Base-by-base conservation (phyloP, 306 rosid species). In the Mucuna pruriens region DNA sequence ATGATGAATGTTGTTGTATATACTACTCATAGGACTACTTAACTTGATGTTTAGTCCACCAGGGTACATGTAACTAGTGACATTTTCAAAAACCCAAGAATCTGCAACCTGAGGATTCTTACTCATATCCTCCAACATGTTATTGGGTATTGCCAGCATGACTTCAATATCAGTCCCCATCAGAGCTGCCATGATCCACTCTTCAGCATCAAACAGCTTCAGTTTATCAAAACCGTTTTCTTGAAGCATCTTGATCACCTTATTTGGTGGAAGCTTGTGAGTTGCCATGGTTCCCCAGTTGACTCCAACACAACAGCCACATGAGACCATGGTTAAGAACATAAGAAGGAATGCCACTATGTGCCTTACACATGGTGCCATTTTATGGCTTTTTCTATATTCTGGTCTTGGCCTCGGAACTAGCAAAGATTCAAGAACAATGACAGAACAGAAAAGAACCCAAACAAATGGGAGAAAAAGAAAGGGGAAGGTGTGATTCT, bases 271-370 rank as follows among this genome's bases (percentile, higher is more conserved):
- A 75, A 93, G 93, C 69, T 87, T 91, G 78, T 88, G 91, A 36
- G 90, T 87, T 0, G 97, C 87, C 92, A 90, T 86, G n/a, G 95
- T 91, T 74, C 99, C 99, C 99, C 99, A 95, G 81, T 95, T 95
- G 80, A 93, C 92, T 69, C 98, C 99, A 64, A 95, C 83, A 29
- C 90, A 78, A 39, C 29, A 57, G 13, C 84, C 88, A 25, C 81
- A 40, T 0, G 85, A 61, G 4, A 31, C 51, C 87, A 83, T 67
- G 4, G 64, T 49, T 80, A 77, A 54, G n/a, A 88, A 78, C 11
- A 80, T 72, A 60, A 93, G 46, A 67, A 85, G 36, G 48, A 94
- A 36, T 74, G 65, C 7, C 57, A 82, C 72, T 26, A 62, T 36
- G 75, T 38, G 29, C 76, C 71, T 38, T 20, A 26, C 63, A 45